Percentiles rank a stretch among this genome's conserved stretches.
phyloP scores from a whole-genome alignment of 1,284 basidiomycete genomes.

The Ganoderma lingzhi region DNA sequence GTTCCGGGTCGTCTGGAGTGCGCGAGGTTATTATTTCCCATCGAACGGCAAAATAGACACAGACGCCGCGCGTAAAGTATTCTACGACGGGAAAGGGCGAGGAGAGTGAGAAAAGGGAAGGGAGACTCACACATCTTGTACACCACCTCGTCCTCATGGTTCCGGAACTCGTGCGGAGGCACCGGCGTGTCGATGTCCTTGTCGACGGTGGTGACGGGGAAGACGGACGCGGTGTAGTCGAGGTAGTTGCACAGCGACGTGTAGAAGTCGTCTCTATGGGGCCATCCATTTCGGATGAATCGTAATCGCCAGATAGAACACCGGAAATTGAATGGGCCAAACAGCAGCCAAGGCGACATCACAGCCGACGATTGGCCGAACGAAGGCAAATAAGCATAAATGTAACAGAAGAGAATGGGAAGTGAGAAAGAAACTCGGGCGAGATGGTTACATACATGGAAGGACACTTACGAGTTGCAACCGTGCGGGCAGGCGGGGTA shows the following conservation, averaged over 20 bases:
- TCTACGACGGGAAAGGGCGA: not conserved
- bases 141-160: constrained; percentile 50
- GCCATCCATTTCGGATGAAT: not conserved
- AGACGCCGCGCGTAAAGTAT: not conserved
- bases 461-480: constrained; percentile 40
- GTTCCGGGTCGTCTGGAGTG: constrained; percentile 52
- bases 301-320: too few species aligned
- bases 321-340: not conserved
- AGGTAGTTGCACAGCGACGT: constrained; percentile 44
- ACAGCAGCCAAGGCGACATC: not conserved
- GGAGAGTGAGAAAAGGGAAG: not conserved
- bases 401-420: not conserved
- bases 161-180: constrained; percentile 45
- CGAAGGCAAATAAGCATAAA: not conserved
- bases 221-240: constrained; percentile 53
- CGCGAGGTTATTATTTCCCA: not conserved
- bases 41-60: not conserved
- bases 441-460: not conserved
- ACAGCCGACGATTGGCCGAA: not conserved
- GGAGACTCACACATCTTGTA: constrained; percentile 54
- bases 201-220: constrained; percentile 54
- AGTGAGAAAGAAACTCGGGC: not conserved
- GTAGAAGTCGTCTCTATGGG: constrained; percentile 35
- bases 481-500: constrained; percentile 49
- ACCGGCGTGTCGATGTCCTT: constrained; percentile 40